phyloP scores from a whole-genome alignment of 345 rosid species.

The Brassica juncea region DNA sequence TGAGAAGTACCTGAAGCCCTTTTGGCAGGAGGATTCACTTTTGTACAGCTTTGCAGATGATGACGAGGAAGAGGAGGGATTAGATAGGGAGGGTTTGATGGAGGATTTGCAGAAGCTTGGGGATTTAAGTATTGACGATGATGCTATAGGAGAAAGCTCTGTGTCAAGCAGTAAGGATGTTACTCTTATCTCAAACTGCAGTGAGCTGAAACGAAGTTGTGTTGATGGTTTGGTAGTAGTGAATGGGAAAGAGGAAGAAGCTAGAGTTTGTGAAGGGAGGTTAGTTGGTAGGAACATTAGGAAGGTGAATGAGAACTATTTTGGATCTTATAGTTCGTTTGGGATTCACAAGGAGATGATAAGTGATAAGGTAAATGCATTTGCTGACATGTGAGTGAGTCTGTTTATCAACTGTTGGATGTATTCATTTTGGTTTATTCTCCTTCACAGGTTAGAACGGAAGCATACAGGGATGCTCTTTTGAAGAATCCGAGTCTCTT shows the following conservation, averaged over 20 bases:
- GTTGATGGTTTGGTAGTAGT: slow-evolving; percentile 20
- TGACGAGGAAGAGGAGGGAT: slow-evolving; percentile 62
- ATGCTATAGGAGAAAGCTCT: slow-evolving; percentile 33
- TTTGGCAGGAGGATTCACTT: slow-evolving; percentile 76
- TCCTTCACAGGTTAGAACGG: slow-evolving; percentile 74
- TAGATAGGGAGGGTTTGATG: slow-evolving; percentile 53
- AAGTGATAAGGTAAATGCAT: slow-evolving; percentile 71
- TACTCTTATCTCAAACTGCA: slow-evolving; percentile 42
- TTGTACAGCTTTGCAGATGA: slow-evolving; percentile 74
- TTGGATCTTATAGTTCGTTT: slow-evolving; percentile 85
- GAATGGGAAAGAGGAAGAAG: slow-evolving; percentile 39
- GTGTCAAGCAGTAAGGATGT: slow-evolving; percentile 31
- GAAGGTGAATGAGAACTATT: slow-evolving; percentile 76
- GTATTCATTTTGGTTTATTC: slow-evolving; percentile 12
- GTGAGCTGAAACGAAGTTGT: slow-evolving; percentile 33
- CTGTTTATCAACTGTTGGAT: slow-evolving; percentile 7
- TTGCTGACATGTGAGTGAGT: slow-evolving; percentile 13
- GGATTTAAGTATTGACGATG: slow-evolving; percentile 45
- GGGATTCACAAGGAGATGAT: slow-evolving; percentile 92
- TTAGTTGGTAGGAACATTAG: slow-evolving; percentile 50
- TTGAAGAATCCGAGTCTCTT: slow-evolving; percentile 78
- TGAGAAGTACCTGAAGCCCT: slow-evolving; percentile 74
- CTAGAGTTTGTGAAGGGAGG: slow-evolving; percentile 40
- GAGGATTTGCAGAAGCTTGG: slow-evolving; percentile 55
- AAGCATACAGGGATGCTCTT: slow-evolving; percentile 80